These are phyloP conservation scores for Ochetophila trinervis DNA, from an alignment of 306 rosid genomes.

Conservation along the genomic window DNA sequence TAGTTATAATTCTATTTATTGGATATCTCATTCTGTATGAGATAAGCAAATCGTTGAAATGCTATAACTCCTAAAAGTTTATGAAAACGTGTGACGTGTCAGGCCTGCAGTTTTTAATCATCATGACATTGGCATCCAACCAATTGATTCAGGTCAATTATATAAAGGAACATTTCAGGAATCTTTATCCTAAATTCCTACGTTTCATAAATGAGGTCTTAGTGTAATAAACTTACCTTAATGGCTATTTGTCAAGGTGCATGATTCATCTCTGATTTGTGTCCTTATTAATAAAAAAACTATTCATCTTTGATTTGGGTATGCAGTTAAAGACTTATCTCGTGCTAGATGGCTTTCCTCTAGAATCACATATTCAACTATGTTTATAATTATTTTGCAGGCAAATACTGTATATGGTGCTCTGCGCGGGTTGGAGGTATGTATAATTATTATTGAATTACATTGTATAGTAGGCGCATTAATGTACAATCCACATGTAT, in stretches of 20 bases:
- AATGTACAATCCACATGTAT: neutral
- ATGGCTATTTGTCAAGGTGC: too few species aligned
- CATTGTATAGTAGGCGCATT: neutral
- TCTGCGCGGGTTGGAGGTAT: conserved; percentile 60
- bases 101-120: neutral
- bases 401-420: conserved; percentile 61
- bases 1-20: too few species aligned
- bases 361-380: neutral
- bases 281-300: neutral
- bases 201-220: neutral
- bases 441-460: neutral
- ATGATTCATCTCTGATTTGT: neutral
- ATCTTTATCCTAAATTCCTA: neutral
- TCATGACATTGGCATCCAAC: neutral
- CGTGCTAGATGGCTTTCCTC: neutral
- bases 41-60: too few species aligned
- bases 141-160: neutral
- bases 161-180: neutral
- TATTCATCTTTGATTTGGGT: neutral
- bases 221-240: neutral
- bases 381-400: conserved; percentile 35
- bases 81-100: neutral
- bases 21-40: too few species aligned
- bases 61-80: too few species aligned
- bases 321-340: neutral